phyloP scores from a whole-genome alignment of 2,329 filamentous ascomycete species.

The Graphium sp. region DNA sequence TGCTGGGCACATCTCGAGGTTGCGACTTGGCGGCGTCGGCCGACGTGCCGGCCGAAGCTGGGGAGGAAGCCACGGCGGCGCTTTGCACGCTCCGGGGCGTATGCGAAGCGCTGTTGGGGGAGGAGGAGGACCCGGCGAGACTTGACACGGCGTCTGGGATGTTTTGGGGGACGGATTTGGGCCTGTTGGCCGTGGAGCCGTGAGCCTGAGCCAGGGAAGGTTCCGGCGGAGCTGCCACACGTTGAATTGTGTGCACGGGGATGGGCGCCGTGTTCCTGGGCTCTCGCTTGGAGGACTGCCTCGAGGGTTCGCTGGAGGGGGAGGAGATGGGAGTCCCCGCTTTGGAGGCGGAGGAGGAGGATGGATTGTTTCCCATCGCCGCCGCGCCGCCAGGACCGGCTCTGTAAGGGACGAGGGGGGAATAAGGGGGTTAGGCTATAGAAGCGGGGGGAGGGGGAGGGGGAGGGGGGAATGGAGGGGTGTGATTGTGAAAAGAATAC shows the following conservation, averaged over 20 bases:
- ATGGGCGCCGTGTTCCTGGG: slow-evolving; percentile 37
- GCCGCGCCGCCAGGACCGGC: too few relatives aligned
- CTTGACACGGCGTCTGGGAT: slow-evolving; percentile 1
- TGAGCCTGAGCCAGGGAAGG: slow-evolving; percentile 43
- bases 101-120: slow-evolving; percentile 9
- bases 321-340: too few relatives aligned
- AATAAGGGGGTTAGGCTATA: too few relatives aligned
- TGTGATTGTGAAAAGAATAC: too few relatives aligned
- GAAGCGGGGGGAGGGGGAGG: too few relatives aligned
- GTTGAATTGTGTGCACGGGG: slow-evolving; percentile 34
- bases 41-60: slow-evolving; percentile 10
- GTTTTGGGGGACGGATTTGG: slow-evolving; percentile 1
- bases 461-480: too few relatives aligned
- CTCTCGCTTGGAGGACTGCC: slow-evolving; percentile 26
- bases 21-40: slow-evolving; percentile 3
- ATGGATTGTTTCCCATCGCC: too few relatives aligned
- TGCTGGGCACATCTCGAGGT: slow-evolving; percentile 21
- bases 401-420: too few relatives aligned
- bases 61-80: slow-evolving; percentile 5
- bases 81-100: too few relatives aligned
- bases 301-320: too few relatives aligned
- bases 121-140: slow-evolving; percentile 12
- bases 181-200: slow-evolving; percentile 21
- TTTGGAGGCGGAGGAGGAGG: too few relatives aligned
- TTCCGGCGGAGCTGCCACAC: slow-evolving; percentile 42